Base-by-base conservation (phyloP, 805 yeast genomes). In the Torulaspora microellipsoides region DNA sequence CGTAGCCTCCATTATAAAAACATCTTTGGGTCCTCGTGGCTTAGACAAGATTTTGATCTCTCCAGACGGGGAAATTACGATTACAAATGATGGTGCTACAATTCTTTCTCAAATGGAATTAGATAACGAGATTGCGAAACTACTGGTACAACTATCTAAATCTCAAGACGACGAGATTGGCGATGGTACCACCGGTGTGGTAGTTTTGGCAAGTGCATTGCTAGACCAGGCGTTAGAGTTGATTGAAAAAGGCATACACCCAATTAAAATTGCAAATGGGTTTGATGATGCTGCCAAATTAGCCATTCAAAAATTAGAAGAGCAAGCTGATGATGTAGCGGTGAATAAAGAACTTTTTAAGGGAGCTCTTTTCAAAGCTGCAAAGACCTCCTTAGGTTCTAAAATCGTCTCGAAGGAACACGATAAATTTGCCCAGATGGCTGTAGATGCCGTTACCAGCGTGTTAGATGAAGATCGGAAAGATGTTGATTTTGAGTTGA, bases 101-200 rank as follows among this genome's bases (percentile, higher is more conserved):
- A 95, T 93, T 58, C 70, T 93, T 55, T 77, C 95, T 8, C 96
- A 89, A 64, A 93, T 93, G 96, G 95, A 93, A 65, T 75, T 93
- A 52, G 95, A 89, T 55, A 90, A 85, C 66, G 95, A 93, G 69
- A 89, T 93, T 56, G 99, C 99, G 53, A 93, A 93, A 68, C 73
- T 93, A 48, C 72, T 93, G 60, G 99, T 93, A 14, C 96, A 95
- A 68, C 76, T 93, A 52, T 85, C 96, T 27, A 85, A 79, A 65
- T 86, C 96, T 23, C 99, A 91, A 72, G 99, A 91, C 66, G 96
- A 93, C 64, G 98, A 91, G 69, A 88, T 91, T 63, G 99, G 99
- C 44, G 99, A 91, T 65, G 99, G 99, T 61, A 93, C 99, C 25
- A 93, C 99, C 4, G 98, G 98, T 62, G 99, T 93, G 25, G 98